Base-by-base conservation (phyloP, 495 filamentous ascomycete genomes). In the Pseudoneurospora amorphoporcata region DNA sequence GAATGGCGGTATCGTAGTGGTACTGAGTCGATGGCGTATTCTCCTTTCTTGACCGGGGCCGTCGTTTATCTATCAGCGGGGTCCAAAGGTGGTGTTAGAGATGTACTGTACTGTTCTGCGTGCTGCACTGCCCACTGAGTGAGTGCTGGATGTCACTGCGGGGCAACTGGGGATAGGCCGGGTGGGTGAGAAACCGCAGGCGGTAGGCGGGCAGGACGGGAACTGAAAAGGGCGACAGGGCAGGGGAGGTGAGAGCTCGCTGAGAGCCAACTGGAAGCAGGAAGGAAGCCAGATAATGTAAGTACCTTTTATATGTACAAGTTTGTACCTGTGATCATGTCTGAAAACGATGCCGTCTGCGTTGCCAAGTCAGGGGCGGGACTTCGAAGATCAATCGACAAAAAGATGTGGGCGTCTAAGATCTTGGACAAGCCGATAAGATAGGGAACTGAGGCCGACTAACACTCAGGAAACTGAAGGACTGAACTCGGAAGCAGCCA, bases 31-130 rank as follows among this genome's bases (percentile, higher is more conserved):
- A 76, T 74, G 76, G 73, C 74, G 77, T 76, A 75, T 79, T 70
- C 70, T 73, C 73, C 75, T 47, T 61, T 17, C 53, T 61, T 61
- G 29, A 32, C 53, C 53, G n/a, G n/a, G n/a, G n/a, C n/a, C 71
- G 74, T 68, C 70, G 76, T 75, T 79, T 80, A 80, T 80, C 77
- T 79, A 76, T 79, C 78, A 78, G 79, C 78, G 79, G 79, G 79
- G 79, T 78, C 73, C 47, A 68, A 32, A 16, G 38, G 39, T 8
- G 53, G n/a, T 39, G 72, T 70, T 70, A 73, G 71, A 68, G 73
- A 75, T 32, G 53, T 16, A 16, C 3, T 43, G 39, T 35, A 65
- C 53, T 65, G 39, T 35, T 32, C 53, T 65, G 53, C 53, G 53
- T 37, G 53, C 32, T 65, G 53, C 53, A 65, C 53, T 35, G 23